Evolutionary conservation across 108 stramenopile genomes (phyloP).

Genomic region (Conticribra weissflogii): DNA sequence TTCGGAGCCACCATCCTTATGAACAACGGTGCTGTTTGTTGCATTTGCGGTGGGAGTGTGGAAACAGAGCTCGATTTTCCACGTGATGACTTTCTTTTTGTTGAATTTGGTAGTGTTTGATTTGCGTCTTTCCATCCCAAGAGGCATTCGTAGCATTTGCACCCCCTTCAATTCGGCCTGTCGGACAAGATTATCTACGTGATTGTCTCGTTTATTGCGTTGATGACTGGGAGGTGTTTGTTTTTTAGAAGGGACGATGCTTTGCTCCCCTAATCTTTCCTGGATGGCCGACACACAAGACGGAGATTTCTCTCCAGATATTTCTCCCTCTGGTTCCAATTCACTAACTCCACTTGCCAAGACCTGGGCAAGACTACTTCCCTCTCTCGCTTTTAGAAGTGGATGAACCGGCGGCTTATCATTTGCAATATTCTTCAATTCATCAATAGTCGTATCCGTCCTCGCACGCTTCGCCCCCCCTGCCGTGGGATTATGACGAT

Average conservation of each 20-base stretch:
- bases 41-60: too few species aligned
- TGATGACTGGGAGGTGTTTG: not conserved
- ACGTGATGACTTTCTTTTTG: conserved; percentile 35
- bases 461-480: conserved; percentile 16
- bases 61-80: conserved; percentile 49
- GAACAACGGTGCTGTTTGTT: not conserved
- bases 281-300: not conserved
- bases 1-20: not conserved
- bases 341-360: conserved; percentile 31
- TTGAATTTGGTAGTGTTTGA: conserved; percentile 62
- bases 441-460: not conserved
- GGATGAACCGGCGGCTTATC: conserved; percentile 30
- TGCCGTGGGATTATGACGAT: not conserved
- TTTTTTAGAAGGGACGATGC: conserved; percentile 9
- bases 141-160: conserved; percentile 67
- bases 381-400: conserved; percentile 28
- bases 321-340: not conserved
- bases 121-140: conserved; percentile 65
- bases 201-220: conserved; percentile 1
- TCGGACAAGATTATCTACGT: conserved; percentile 53
- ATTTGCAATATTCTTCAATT: conserved; percentile 19
- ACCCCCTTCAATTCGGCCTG: conserved; percentile 62
- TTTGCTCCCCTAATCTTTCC: not conserved
- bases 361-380: conserved; percentile 15
- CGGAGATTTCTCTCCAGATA: conserved; percentile 4